A percentile compares a stretch with the other conserved stretches of the same genome.
Evolutionary conservation across 1,284 basidiomycete genomes (phyloP).

Genomic region (Psilocybe mexicana): DNA sequence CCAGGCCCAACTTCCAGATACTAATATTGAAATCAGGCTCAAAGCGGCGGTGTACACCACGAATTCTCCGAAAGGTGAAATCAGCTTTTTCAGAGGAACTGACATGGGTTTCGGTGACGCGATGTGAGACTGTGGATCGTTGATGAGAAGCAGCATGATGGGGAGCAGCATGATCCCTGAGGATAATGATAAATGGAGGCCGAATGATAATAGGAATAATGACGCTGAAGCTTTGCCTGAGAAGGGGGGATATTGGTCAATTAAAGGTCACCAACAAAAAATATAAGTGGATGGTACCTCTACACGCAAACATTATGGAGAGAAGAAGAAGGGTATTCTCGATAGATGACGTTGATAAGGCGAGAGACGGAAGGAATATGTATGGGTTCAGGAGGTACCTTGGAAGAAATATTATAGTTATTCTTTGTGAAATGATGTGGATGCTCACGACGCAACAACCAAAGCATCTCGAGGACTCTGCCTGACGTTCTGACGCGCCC

Average conservation of each 20-base stretch:
- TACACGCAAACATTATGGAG: slow-evolving; percentile 70
- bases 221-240: slow-evolving; percentile 56
- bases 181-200: slow-evolving; percentile 72
- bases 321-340: slow-evolving; percentile 75
- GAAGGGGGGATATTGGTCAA: background rate
- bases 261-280: background rate
- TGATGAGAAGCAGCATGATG: slow-evolving; percentile 63
- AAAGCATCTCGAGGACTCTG: slow-evolving; percentile 52
- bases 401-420: slow-evolving; percentile 1
- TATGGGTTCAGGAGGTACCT: slow-evolving; percentile 93
- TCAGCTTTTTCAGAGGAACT: slow-evolving; percentile 34
- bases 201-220: slow-evolving; percentile 67
- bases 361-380: slow-evolving; percentile 74
- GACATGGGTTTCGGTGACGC: slow-evolving; percentile 55
- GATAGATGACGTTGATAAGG: slow-evolving; percentile 78
- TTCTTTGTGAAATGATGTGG: background rate
- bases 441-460: slow-evolving; percentile 63
- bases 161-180: slow-evolving; percentile 71
- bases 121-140: slow-evolving; percentile 61
- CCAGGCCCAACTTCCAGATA: slow-evolving; percentile 66
- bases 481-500: slow-evolving; percentile 50
- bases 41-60: slow-evolving; percentile 50
- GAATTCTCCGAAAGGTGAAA: slow-evolving; percentile 51
- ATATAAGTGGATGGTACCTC: slow-evolving; percentile 45
- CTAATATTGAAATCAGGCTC: slow-evolving; percentile 49